phyloP scores from a whole-genome alignment of 2,329 filamentous ascomycete species.

The Scedosporium apiospermum region DNA sequence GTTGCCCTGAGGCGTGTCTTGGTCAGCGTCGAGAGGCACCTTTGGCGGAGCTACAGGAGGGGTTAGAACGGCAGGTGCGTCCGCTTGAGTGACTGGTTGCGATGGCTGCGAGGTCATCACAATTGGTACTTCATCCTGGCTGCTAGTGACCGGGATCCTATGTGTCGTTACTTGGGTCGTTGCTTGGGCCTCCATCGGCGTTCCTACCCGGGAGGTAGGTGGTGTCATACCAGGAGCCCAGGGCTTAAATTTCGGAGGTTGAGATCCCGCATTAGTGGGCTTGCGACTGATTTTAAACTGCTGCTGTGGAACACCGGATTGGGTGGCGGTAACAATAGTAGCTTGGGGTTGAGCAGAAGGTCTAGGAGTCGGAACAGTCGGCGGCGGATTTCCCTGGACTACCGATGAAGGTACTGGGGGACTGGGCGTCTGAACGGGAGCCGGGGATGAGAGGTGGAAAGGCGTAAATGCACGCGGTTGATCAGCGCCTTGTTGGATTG shows the following conservation, averaged over 20 bases:
- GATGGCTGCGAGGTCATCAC: background rate
- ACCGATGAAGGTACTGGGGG: background rate
- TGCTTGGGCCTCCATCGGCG: background rate
- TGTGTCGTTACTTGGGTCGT: background rate
- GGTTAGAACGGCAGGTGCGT: background rate
- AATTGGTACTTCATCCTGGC: background rate
- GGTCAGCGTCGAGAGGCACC: background rate
- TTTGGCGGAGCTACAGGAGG: background rate
- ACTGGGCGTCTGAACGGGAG: background rate
- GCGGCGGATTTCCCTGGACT: background rate
- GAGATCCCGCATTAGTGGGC: slow-evolving; percentile 2
- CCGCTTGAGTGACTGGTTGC: background rate
- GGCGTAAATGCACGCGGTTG: background rate
- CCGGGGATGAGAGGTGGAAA: background rate
- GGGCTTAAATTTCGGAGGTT: slow-evolving; percentile 2
- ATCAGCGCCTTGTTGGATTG: background rate
- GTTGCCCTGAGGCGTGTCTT: background rate
- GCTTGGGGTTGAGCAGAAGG: background rate
- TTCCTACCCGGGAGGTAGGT: background rate
- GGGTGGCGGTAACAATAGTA: too few relatives aligned
- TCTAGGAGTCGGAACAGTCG: too few relatives aligned
- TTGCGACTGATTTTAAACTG: slow-evolving; percentile 4
- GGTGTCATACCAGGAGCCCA: slow-evolving; percentile 3
- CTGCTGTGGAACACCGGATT: background rate
- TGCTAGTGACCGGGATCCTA: background rate